Base-by-base conservation (phyloP, 1,284 basidiomycete species). In the Trichosporon faecale region DNA sequence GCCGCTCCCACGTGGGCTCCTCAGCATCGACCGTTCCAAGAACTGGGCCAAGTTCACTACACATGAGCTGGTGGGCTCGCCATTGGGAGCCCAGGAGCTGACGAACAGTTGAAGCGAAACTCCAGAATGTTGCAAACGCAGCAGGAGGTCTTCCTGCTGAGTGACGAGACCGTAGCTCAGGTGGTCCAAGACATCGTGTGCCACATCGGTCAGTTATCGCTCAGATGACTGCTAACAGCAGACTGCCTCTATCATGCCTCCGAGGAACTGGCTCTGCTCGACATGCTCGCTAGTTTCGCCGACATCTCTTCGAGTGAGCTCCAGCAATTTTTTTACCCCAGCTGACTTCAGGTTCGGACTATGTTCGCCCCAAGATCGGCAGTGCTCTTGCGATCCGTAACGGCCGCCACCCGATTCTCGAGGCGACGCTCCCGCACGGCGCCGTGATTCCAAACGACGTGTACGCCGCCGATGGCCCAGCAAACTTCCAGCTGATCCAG, bases 401-500 rank as follows among this genome's bases (percentile, higher is more conserved):
- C 0, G 93, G 94, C 1, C 87, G 91, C 8, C 94, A 95, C 80
- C 93, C 94, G 0, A 88, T 97, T 7, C 86, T 97, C 14, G 94
- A 96, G 79, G 88, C 85, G 1, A 85, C 91, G 2, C 88, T 91
- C 69, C 84, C 88, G 1, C 86, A 88, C 0, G 91, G 90, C 4
- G 88, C 87, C 1, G 86, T 94, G 33, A 88, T 94, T 1, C 87
- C 92, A 2, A 97, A 96, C 77, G 94, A 97, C 78, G 89, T 92
- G 0, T 79, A 76, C 46, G 78, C 78, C 0, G 69, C 91, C 69
- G 90, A 89, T 72, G 89, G 91, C 65, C 86, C 90, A 0, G 90
- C 92, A 0, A 88, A 88, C 4, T 97, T 97, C 77, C 94, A 97
- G 79, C 88, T 96, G 23, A 88, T 97, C 40, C 92, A 92, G 76